Conservation (phyloP, 2,329 filamentous ascomycete genomes). For the Dryadomyces quercus-mongolicae region DNA sequence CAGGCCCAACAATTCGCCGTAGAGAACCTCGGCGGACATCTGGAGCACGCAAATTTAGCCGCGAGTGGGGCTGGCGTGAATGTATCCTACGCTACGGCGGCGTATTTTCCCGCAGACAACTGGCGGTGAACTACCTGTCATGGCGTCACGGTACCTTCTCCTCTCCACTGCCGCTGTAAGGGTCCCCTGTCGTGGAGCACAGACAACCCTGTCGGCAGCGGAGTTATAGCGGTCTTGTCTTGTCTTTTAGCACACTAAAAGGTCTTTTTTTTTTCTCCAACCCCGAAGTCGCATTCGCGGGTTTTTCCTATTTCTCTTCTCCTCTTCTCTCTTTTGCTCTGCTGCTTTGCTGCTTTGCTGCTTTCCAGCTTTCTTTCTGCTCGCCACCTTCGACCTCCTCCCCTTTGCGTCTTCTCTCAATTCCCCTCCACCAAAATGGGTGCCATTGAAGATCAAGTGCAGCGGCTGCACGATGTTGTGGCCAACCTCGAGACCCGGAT, state of each 20-base stretch:
- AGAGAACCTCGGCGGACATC: too few relatives aligned
- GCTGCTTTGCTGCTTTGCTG: background rate
- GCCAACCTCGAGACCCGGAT: slow-evolving; percentile 76
- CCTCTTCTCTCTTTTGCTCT: background rate
- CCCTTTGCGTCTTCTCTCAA: background rate
- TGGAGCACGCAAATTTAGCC: slow-evolving; percentile 11
- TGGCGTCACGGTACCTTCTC: background rate
- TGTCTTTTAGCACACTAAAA: background rate
- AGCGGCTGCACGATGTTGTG: slow-evolving; percentile 75
- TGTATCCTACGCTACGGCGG: background rate
- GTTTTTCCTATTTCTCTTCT: background rate
- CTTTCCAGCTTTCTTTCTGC: slow-evolving; percentile 1
- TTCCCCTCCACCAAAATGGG: slow-evolving; percentile 53
- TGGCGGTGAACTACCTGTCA: background rate
- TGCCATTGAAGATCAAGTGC: slow-evolving; percentile 74
- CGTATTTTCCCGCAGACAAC: background rate
- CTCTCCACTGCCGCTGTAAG: background rate
- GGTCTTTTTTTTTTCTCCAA: background rate
- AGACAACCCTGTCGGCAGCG: background rate
- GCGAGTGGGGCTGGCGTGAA: slow-evolving; percentile 3
- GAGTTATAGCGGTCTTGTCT: background rate
- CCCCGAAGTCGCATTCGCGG: slow-evolving; percentile 10
- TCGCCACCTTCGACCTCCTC: background rate
- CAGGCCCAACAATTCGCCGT: too few relatives aligned
- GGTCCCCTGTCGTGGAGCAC: background rate